Percentiles rank a stretch among this genome's conserved stretches.
Evolutionary conservation across 768 basidiomycete species (phyloP).

Genomic region (Aureoboletus auriporus): DNA sequence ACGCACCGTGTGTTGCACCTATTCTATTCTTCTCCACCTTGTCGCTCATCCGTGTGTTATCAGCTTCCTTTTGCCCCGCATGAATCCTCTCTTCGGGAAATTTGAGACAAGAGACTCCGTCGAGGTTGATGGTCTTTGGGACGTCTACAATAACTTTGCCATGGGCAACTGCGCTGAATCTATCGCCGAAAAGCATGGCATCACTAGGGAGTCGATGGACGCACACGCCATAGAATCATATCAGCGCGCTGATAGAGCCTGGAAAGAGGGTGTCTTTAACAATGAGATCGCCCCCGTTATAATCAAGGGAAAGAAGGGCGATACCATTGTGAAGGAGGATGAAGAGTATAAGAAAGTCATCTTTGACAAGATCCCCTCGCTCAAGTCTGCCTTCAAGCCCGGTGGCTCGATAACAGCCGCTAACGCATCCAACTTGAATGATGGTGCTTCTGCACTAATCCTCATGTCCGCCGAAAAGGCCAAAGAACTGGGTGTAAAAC

Average conservation of each 20-base stretch:
- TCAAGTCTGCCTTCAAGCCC: constrained; percentile 87
- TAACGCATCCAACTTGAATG: constrained; percentile 92
- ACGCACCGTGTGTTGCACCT: constrained; percentile 77
- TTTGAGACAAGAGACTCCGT: constrained; percentile 84
- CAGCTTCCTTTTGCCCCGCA: constrained; percentile 79
- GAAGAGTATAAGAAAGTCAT: constrained; percentile 98
- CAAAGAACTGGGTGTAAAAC: constrained; percentile 84
- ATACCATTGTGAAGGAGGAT: constrained; percentile 85
- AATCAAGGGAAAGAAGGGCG: constrained; percentile 92
- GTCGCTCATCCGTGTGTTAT: neutral
- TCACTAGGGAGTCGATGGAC: constrained; percentile 87
- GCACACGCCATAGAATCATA: constrained; percentile 93
- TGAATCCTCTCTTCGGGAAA: constrained; percentile 84
- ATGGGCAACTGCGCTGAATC: constrained; percentile 98
- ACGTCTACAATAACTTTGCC: constrained; percentile 95
- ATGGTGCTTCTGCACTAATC: constrained; percentile 94
- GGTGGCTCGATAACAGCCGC: constrained; percentile 93
- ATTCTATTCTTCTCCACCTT: constrained; percentile 1
- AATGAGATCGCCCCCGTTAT: constrained; percentile 88
- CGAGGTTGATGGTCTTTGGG: constrained; percentile 91
- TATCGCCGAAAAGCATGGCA: constrained; percentile 75
- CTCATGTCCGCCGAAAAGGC: constrained; percentile 94
- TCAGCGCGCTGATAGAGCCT: constrained; percentile 87
- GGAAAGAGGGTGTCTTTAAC: constrained; percentile 80
- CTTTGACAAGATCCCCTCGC: constrained; percentile 87